Base-by-base conservation (phyloP, 2,329 filamentous ascomycete species). In the Coniochaeta hoffmannii region DNA sequence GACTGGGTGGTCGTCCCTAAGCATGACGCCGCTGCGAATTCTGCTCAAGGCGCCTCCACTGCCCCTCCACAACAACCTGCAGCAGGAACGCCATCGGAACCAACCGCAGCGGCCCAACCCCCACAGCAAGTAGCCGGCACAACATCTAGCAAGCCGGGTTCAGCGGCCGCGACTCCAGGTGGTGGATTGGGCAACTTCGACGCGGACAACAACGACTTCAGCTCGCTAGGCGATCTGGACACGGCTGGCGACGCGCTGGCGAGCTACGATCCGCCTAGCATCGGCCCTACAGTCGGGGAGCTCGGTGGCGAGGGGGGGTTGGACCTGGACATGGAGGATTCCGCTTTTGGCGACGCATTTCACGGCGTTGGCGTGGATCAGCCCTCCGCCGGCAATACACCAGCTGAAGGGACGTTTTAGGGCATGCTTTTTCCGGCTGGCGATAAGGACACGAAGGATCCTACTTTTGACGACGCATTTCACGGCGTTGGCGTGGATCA, bases 341-440 rank as follows among this genome's bases (percentile, higher is more conserved):
- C 86, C 34, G 89, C 88, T 1, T 94, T 94, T 72, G 89, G 88
- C 2, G 88, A 94, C 63, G 89, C 89, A 0, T 90, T 93, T 70
- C 88, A 91, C 63, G 82, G 80, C 4, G 79, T 84, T 12, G 78
- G 76, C 50, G 22, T 46, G 11, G 22, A 51, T 34, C 49, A 31
- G n/a, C 61, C 61, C 30, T 63, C 63, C 9, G 63, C 66, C 41
- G 66, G 66, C 10, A 68, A 64, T 53, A 75, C 72, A 28, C 71
- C 71, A 2, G 68, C 58, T 17, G 67, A 70, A 17, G 65, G 63
- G 17, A 66, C 71, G 54, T 65, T 73, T 65, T 72, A 67, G 56
- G 54, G 31, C 50, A 15, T 3, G 17, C n/a, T n/a, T n/a, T 11
- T 11, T 14, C 50, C 28, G 44, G 44, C 24, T 50, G 44, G n/a